Percentiles rank a stretch among this genome's conserved stretches.
Evolutionary conservation across 768 basidiomycete species (phyloP).

Genomic region (Tricholoma hemisulphureum): DNA sequence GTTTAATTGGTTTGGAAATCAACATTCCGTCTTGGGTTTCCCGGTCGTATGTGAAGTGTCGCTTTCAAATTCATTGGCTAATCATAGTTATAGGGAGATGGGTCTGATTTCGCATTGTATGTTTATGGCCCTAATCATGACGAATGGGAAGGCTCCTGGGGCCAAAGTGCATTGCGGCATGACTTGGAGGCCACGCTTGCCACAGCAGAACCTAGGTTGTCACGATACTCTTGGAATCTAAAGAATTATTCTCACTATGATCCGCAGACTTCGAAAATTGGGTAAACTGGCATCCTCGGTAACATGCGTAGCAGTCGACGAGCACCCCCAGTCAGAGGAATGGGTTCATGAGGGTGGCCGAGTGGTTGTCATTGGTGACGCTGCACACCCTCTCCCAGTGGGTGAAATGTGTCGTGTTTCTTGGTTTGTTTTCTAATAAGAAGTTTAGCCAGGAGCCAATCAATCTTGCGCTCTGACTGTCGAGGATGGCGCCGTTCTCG

Average conservation of each 20-base stretch:
- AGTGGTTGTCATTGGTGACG: slow-evolving; percentile 51
- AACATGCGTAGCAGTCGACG: slow-evolving; percentile 35
- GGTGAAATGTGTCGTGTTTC: slow-evolving; percentile 11
- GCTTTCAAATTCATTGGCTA: background rate
- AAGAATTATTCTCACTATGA: background rate
- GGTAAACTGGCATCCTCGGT: slow-evolving; percentile 32
- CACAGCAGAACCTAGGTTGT: slow-evolving; percentile 34
- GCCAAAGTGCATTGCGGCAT: slow-evolving; percentile 24
- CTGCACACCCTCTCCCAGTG: slow-evolving; percentile 55
- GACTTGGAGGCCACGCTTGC: slow-evolving; percentile 29
- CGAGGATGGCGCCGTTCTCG: slow-evolving; percentile 62
- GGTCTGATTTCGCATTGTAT: slow-evolving; percentile 27
- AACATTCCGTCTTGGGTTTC: slow-evolving; percentile 27
- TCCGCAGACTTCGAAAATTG: slow-evolving; percentile 36
- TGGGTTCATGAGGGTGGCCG: slow-evolving; percentile 49
- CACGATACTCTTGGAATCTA: background rate
- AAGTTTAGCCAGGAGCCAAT: slow-evolving; percentile 45
- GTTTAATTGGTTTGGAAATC: slow-evolving; percentile 37
- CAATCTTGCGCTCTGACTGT: slow-evolving; percentile 50
- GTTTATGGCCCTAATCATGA: slow-evolving; percentile 29
- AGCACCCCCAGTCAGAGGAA: slow-evolving; percentile 40
- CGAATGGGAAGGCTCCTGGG: slow-evolving; percentile 26
- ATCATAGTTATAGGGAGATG: slow-evolving; percentile 35
- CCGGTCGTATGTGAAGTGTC: slow-evolving; percentile 25
- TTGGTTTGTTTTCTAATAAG: background rate